Base-by-base conservation (phyloP, 345 rosid species). In the Camelina hispida region DNA sequence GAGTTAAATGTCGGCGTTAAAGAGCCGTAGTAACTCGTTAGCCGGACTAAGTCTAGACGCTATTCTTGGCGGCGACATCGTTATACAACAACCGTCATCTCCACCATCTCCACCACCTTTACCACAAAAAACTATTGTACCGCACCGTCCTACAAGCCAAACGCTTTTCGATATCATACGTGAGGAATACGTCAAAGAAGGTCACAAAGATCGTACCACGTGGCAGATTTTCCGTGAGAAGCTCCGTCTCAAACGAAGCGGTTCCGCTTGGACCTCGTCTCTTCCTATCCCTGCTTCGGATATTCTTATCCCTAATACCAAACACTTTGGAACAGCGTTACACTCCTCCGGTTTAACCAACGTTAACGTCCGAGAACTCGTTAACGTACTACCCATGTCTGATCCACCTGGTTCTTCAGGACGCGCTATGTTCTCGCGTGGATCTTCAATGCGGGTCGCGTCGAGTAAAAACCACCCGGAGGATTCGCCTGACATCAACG, bases 211-310 rank as follows among this genome's bases (percentile, higher is more conserved):
- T 34, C 82, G 81, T 62, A 86, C 83, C 78, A 86, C 85, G 81
- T 91, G 98, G 97, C 89, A 86, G 62, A 79, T 80, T 7, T 86
- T 94, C 82, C 83, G 93, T 30, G 96, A 89, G 18, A 85, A 78
- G 60, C 84, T 91, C 62, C 85, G 93, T 22, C 85, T 91, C 6
- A 88, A 81, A 79, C 84, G 93, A 4, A 85, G 89, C 34, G 88
- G 86, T 58, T 77, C 90, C 34, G 91, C 87, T 62, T 89, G 93
- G 96, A 83, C 85, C 34, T 86, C 94, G 16, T 76, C 87, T 15
- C 78, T 78, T 7, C 81, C 40, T 44, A 77, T 82, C 46, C 97
- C 93, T 5, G 55, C 87, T 30, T 85, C 96, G 3, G 97, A 93
- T 73, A 64, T 86, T 10, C 79, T 76, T 28, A 75, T 82, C 74